Conservation (phyloP, 2,329 filamentous ascomycete genomes). For the Amesomyces nigricolor region DNA sequence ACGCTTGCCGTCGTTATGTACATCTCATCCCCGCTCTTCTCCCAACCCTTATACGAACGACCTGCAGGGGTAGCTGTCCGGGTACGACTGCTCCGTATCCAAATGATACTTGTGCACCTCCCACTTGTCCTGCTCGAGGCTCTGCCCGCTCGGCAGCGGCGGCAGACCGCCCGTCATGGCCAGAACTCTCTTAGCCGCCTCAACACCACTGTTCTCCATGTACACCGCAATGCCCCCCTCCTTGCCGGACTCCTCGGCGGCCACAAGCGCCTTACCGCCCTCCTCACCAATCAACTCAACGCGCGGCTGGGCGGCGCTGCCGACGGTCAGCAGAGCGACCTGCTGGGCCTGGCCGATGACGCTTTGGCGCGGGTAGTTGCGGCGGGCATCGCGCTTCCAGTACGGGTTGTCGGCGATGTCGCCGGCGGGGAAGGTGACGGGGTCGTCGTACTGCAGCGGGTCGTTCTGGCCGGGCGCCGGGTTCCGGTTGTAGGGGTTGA, state of each 20-base stretch:
- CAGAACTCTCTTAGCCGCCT: constrained; percentile 53
- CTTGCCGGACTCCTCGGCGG: constrained; percentile 67
- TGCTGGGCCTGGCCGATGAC: constrained; percentile 79
- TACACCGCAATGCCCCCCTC: constrained; percentile 62
- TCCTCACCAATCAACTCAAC: constrained; percentile 68
- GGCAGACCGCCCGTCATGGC: constrained; percentile 65
- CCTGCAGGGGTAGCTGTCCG: constrained; percentile 59
- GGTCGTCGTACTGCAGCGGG: constrained; percentile 70
- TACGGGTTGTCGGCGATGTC: constrained; percentile 90
- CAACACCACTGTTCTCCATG: constrained; percentile 54
- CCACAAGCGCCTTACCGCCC: constrained; percentile 61
- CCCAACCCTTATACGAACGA: constrained; percentile 51
- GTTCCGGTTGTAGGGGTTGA: constrained; percentile 89
- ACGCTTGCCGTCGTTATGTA: constrained; percentile 24
- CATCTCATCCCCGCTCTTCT: too few relatives aligned
- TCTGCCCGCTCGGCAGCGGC: constrained; percentile 73
- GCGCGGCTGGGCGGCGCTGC: constrained; percentile 74
- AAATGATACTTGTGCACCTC: constrained; percentile 65
- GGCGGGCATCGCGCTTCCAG: constrained; percentile 88
- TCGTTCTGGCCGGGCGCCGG: constrained; percentile 71
- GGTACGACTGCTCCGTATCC: constrained; percentile 64
- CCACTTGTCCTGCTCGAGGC: constrained; percentile 47
- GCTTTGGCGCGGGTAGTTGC: constrained; percentile 74
- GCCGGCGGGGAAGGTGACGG: constrained; percentile 74
- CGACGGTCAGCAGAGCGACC: constrained; percentile 77